A percentile compares a stretch with the other conserved stretches of the same genome.
These are phyloP conservation scores for Hypericum androsaemum DNA, from an alignment of 345 rosid species.

Conservation along the genomic window DNA sequence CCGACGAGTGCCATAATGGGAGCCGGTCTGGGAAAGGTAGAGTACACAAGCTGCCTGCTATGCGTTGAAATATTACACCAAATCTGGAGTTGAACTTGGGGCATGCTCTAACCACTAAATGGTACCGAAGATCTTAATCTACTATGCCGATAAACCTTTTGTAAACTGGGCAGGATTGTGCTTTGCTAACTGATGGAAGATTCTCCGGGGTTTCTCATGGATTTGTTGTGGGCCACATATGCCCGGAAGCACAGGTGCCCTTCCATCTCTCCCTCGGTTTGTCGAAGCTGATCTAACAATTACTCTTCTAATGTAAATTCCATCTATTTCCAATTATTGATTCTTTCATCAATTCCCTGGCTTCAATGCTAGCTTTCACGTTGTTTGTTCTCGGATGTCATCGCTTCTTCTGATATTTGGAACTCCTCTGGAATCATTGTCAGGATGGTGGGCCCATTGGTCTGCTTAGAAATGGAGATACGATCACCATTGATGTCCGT, in stretches of 20 bases:
- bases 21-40: conserved; percentile 98
- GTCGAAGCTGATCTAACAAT: not conserved
- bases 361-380: too few species aligned
- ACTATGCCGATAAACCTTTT: too few species aligned
- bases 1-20: conserved; percentile 99
- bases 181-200: conserved; percentile 89
- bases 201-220: conserved; percentile 99
- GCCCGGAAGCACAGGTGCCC: conserved; percentile 96
- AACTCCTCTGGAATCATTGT: conserved; percentile 3
- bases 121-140: too few species aligned
- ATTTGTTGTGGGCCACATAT: conserved; percentile 91
- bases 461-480: conserved; percentile 65
- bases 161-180: conserved; percentile 60
- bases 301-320: not conserved
- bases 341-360: too few species aligned
- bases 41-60: conserved; percentile 2
- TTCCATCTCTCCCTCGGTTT: not conserved
- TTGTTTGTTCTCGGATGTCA: too few species aligned
- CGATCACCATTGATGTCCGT: conserved; percentile 59
- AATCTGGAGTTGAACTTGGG: too few species aligned
- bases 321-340: too few species aligned
- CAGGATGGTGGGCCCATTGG: conserved; percentile 99
- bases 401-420: not conserved
- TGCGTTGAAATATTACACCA: not conserved
- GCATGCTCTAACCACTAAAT: too few species aligned